Evolutionary conservation across 2,329 filamentous ascomycete genomes (phyloP).

Genomic region (Colletotrichum australisinense): DNA sequence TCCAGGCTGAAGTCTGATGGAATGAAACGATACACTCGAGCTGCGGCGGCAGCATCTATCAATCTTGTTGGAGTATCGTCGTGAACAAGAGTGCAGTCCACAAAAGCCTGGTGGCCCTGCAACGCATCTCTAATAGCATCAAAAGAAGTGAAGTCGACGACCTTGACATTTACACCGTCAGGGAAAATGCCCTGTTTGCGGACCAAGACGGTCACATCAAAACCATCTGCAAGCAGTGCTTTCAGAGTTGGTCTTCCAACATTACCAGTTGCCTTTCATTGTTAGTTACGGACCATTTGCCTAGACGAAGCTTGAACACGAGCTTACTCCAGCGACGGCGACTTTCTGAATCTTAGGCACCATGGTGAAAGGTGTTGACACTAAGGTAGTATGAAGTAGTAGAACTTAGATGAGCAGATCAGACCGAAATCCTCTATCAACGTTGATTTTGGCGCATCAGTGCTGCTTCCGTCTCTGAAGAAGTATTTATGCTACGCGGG

Average conservation of each 20-base stretch:
- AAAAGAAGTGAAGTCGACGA: constrained; percentile 59
- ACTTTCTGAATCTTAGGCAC: constrained; percentile 47
- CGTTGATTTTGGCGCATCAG: not conserved
- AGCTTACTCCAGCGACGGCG: constrained; percentile 47
- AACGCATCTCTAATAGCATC: constrained; percentile 62
- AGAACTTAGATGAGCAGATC: not conserved
- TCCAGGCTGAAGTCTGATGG: constrained; percentile 66
- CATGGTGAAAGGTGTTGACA: not conserved
- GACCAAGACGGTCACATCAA: constrained; percentile 64
- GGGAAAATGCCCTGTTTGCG: constrained; percentile 48
- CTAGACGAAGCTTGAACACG: no score
- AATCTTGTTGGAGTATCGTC: constrained; percentile 54
- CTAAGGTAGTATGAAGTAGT: no score
- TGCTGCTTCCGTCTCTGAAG: not conserved
- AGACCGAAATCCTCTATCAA: not conserved
- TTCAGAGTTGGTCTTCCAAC: constrained; percentile 47
- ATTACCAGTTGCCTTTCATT: constrained; percentile 42
- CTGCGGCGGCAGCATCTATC: constrained; percentile 68
- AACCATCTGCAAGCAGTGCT: constrained; percentile 43
- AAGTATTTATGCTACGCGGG: not conserved
- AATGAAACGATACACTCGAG: constrained; percentile 71
- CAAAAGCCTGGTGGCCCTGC: constrained; percentile 66
- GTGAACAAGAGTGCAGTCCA: constrained; percentile 48
- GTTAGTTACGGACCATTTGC: not conserved
- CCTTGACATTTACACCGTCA: constrained; percentile 52